These are phyloP conservation scores for Pseudopithomyces chartarum DNA, from an alignment of 2,329 filamentous ascomycete genomes.

Conservation along the genomic window DNA sequence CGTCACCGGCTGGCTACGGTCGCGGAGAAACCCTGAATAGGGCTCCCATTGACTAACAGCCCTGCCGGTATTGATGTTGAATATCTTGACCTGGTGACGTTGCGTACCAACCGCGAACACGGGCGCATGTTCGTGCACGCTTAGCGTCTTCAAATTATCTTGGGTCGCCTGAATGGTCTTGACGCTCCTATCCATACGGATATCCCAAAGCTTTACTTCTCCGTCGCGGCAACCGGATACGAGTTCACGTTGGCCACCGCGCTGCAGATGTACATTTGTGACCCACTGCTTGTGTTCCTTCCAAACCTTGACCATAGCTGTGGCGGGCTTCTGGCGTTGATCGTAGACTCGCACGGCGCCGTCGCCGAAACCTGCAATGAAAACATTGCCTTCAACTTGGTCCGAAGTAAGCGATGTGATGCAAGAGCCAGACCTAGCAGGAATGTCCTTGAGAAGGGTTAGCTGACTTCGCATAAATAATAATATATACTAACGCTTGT, in stretches of 20 bases:
- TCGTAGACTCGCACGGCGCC: constrained; percentile 95
- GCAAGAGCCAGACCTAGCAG: constrained; percentile 90
- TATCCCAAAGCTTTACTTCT: constrained; percentile 95
- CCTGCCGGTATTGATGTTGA: constrained; percentile 78
- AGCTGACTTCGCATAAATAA: constrained; percentile 12
- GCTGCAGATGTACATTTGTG: constrained; percentile 94
- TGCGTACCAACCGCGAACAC: constrained; percentile 95
- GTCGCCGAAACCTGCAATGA: constrained; percentile 95
- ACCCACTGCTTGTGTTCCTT: constrained; percentile 96
- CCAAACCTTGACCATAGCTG: constrained; percentile 96
- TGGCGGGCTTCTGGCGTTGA: constrained; percentile 79
- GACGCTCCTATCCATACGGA: constrained; percentile 80
- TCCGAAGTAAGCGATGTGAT: constrained; percentile 96
- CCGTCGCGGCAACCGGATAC: constrained; percentile 90
- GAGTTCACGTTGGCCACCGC: constrained; percentile 89
- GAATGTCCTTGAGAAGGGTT: constrained; percentile 69
- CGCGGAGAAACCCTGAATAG: constrained; percentile 86
- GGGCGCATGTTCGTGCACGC: constrained; percentile 93
- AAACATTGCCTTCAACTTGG: constrained; percentile 95
- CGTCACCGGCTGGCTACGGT: constrained; percentile 79
- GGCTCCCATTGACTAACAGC: constrained; percentile 85
- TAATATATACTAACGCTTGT: constrained; percentile 61
- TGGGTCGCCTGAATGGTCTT: constrained; percentile 75
- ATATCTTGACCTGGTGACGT: constrained; percentile 85
- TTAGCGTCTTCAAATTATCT: constrained; percentile 80